Evolutionary conservation across 306 rosid species (phyloP).

Genomic region (Cicer judaicum): DNA sequence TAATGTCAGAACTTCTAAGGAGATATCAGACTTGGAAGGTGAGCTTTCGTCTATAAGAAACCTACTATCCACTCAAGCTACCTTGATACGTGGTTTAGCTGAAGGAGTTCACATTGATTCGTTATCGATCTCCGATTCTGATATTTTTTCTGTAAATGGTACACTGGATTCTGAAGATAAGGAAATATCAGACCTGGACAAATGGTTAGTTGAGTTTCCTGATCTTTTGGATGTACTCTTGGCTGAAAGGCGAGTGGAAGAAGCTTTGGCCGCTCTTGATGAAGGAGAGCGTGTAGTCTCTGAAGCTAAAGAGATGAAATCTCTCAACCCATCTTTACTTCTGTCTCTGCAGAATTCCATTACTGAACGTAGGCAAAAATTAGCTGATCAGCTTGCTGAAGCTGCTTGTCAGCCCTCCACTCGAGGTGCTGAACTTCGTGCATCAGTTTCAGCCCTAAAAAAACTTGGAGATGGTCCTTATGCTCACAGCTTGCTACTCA

Average conservation of each 20-base stretch:
- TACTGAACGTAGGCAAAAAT: constrained; percentile 69
- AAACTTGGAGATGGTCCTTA: constrained; percentile 95
- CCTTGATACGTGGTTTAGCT: constrained; percentile 92
- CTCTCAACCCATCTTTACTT: constrained; percentile 60
- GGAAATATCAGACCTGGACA: constrained; percentile 76
- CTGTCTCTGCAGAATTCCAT: constrained; percentile 73
- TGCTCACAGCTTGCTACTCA: constrained; percentile 86
- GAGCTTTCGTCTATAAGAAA: constrained; percentile 96
- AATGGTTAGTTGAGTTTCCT: constrained; percentile 92
- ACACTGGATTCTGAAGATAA: constrained; percentile 58
- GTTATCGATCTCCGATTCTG: constrained; percentile 60
- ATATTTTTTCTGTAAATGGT: constrained; percentile 53
- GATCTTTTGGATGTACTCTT: constrained; percentile 91
- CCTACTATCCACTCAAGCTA: constrained; percentile 95
- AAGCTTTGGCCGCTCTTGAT: constrained; percentile 85
- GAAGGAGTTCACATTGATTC: constrained; percentile 84
- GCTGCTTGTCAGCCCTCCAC: constrained; percentile 99
- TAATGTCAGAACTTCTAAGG: constrained; percentile 88
- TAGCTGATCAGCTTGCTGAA: constrained; percentile 98
- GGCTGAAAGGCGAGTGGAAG: constrained; percentile 95
- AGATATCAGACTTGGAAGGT: constrained; percentile 94
- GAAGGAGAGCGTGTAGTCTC: constrained; percentile 86
- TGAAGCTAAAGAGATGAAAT: constrained; percentile 73
- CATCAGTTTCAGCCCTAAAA: constrained; percentile 88
- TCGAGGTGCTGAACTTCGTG: constrained; percentile 89